Conservation (phyloP, 768 basidiomycete species). For the Boletus eberwhitei region DNA sequence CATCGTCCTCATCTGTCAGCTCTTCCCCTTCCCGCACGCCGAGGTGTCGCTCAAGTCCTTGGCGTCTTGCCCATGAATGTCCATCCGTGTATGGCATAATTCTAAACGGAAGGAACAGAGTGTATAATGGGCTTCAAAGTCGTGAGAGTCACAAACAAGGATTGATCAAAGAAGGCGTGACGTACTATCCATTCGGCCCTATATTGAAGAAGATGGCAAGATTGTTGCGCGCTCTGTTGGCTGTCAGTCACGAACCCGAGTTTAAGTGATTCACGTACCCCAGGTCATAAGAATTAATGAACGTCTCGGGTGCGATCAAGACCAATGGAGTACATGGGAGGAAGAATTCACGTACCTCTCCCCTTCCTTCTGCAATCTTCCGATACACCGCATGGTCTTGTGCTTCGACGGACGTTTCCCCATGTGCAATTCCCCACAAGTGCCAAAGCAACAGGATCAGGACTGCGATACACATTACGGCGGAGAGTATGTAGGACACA, state of each 20-base stretch:
- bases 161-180: conserved; percentile 16
- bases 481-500: conserved; percentile 70
- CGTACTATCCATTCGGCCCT: conserved; percentile 77
- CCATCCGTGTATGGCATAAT: conserved; percentile 85
- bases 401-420: conserved; percentile 87
- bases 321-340: not conserved
- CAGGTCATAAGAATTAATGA: conserved; percentile 89
- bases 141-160: not conserved
- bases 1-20: conserved; percentile 78
- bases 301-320: conserved; percentile 44
- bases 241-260: not conserved
- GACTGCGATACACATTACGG: conserved; percentile 74
- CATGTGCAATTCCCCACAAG: conserved; percentile 62
- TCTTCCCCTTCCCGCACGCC: conserved; percentile 78
- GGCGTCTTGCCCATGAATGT: conserved; percentile 67
- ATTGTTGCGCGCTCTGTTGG: conserved; percentile 51
- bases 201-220: conserved; percentile 86
- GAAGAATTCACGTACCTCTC: conserved; percentile 51
- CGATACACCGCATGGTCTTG: conserved; percentile 84
- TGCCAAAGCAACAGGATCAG: conserved; percentile 72
- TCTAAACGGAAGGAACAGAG: conserved; percentile 79
- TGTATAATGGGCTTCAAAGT: conserved; percentile 58
- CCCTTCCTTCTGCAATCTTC: conserved; percentile 60
- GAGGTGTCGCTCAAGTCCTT: conserved; percentile 58
- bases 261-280: conserved; percentile 47